Base-by-base conservation (phyloP, 2,329 filamentous ascomycete species). In the Verticillium isaacii region DNA sequence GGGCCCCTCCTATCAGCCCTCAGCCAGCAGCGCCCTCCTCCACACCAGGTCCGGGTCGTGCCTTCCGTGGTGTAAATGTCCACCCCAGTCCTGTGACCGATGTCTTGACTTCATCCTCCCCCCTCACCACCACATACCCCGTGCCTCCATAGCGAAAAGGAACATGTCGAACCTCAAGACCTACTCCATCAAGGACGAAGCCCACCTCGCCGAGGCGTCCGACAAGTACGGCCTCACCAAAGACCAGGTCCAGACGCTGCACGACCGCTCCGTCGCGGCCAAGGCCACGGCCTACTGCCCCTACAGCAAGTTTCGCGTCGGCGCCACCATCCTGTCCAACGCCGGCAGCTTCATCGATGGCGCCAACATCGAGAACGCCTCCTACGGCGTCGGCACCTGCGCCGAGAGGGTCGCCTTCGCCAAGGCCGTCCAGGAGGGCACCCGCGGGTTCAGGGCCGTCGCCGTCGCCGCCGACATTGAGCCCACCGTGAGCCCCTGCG, bases 351-450 rank as follows among this genome's bases (percentile, higher is more conserved):
- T 82, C 67, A 82, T 93, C 62, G 80, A 84, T 56, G 95, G 95
- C 60, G 93, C 91, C 65, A 97, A 97, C 73, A 87, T 98, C 64
- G 95, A 99, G 78, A 97, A 98, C 73, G 93, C 92, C 1, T 82
- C 90, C 32, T 98, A 96, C 73, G 94, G 95, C 0, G 93, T 97
- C 6, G 92, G 92, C n/a, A 96, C 91, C 2, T 98, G 95, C 75
- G 95, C 95, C 15, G 95, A 99, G 82, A 83, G 94, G 62, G 91
- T 94, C n/a, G 93, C 92, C 1, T 82, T 98, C 67, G 90, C 86
- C 8, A 92, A 88, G 45, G 94, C 94, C 25, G 85, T 97, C 5
- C 84, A 86, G 7, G 78, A 78, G 59, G 84, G 85, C 3, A 76
- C 84, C 66, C 76, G 75, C 37, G 70, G 59, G 9, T 92, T 96